Evolutionary conservation across 2,329 filamentous ascomycete genomes (phyloP).

Genomic region (Trichophyton simii): DNA sequence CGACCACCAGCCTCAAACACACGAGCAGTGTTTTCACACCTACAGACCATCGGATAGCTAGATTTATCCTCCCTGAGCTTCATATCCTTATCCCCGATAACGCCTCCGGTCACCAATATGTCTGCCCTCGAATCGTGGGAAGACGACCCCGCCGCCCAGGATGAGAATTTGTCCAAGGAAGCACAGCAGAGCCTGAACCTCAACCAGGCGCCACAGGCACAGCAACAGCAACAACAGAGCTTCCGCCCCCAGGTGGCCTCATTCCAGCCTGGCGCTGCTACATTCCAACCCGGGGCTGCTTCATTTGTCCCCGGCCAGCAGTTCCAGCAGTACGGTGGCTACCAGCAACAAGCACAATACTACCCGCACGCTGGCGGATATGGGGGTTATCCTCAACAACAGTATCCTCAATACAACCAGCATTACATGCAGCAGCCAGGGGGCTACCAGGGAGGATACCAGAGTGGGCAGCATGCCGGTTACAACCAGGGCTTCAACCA

Average conservation of each 20-base stretch:
- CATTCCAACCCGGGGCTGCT: conserved; percentile 61
- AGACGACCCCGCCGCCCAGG: conserved; percentile 66
- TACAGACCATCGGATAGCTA: background rate
- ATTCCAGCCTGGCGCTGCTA: conserved; percentile 44
- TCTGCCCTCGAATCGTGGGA: conserved; percentile 92
- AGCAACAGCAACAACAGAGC: conserved; percentile 19
- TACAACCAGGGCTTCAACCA: conserved; percentile 27
- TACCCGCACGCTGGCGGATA: conserved; percentile 40
- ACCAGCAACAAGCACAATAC: conserved; percentile 38
- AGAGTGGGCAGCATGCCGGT: background rate
- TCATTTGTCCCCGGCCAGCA: conserved; percentile 60
- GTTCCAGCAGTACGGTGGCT: conserved; percentile 48
- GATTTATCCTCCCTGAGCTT: background rate
- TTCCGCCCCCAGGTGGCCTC: conserved; percentile 37
- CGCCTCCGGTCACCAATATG: conserved; percentile 43
- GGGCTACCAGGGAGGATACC: conserved; percentile 23
- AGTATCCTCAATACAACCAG: conserved; percentile 21
- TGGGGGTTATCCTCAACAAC: conserved; percentile 40
- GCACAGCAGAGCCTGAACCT: conserved; percentile 63
- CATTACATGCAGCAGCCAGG: conserved; percentile 35
- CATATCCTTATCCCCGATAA: conserved; percentile 11
- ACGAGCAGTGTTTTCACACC: background rate
- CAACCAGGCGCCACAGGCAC: conserved; percentile 41
- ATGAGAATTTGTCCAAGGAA: conserved; percentile 64
- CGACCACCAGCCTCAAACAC: background rate